These are phyloP conservation scores for Nemophila menziesii DNA, from an alignment of 257 asterid genomes.

Conservation along the genomic window DNA sequence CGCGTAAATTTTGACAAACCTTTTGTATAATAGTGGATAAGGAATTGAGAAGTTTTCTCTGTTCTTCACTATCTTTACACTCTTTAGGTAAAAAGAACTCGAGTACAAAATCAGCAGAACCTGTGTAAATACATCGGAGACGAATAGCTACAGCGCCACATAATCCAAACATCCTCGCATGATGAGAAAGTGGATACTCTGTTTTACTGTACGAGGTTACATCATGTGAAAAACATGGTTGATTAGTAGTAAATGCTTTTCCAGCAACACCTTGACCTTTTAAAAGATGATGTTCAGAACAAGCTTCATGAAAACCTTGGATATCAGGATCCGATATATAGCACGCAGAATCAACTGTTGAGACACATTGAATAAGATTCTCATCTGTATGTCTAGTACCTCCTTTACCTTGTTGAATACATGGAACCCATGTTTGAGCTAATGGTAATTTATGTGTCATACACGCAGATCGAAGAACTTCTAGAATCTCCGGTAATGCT, in stretches of 20 bases:
- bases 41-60: slow-evolving; percentile 51
- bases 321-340: slow-evolving; percentile 41
- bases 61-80: slow-evolving; percentile 55
- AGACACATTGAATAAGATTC: slow-evolving; percentile 42
- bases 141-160: slow-evolving; percentile 87
- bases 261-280: slow-evolving; percentile 82
- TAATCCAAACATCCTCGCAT: slow-evolving; percentile 71
- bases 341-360: slow-evolving; percentile 75
- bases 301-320: slow-evolving; percentile 83
- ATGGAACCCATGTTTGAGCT: slow-evolving; percentile 86
- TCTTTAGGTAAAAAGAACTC: slow-evolving; percentile 73
- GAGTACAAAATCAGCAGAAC: slow-evolving; percentile 59
- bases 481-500: slow-evolving; percentile 56
- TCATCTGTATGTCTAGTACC: slow-evolving; percentile 73
- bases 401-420: slow-evolving; percentile 55
- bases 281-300: slow-evolving; percentile 73
- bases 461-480: slow-evolving; percentile 56
- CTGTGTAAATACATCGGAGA: slow-evolving; percentile 49
- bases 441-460: slow-evolving; percentile 51
- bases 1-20: slow-evolving; percentile 52
- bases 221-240: slow-evolving; percentile 73
- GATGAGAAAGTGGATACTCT: slow-evolving; percentile 88
- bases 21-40: slow-evolving; percentile 60
- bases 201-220: slow-evolving; percentile 54
- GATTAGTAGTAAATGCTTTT: slow-evolving; percentile 56